Conservation (phyloP, 257 asterid genomes). For the Nyctanthes arbortristis region DNA sequence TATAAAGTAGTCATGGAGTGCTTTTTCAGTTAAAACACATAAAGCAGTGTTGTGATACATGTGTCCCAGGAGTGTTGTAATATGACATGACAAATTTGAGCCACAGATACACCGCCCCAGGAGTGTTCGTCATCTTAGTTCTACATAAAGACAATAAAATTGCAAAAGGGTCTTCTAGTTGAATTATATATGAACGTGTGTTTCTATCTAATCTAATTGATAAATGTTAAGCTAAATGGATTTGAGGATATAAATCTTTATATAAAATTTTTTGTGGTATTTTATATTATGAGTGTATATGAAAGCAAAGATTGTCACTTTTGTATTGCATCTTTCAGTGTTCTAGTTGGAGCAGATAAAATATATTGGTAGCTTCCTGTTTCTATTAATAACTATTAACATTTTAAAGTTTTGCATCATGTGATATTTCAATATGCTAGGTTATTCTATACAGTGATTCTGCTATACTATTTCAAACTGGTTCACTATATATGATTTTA, state of each 20-base stretch:
- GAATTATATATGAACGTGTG: background rate
- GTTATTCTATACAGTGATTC: background rate
- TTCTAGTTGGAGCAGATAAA: background rate
- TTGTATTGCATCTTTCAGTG: background rate
- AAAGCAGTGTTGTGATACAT: too few species aligned
- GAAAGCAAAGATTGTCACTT: background rate
- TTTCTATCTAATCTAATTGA: background rate
- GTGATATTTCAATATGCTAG: background rate
- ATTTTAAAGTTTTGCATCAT: background rate
- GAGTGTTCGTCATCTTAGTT: too few species aligned
- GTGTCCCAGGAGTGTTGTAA: too few species aligned
- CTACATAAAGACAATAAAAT: slow-evolving; percentile 10
- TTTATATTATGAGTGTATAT: background rate
- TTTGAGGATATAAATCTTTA: background rate
- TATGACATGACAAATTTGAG: too few species aligned
- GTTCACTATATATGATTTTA: background rate
- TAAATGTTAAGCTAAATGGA: background rate
- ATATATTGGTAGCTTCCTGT: background rate
- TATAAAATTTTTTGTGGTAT: background rate
- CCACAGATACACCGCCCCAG: too few species aligned
- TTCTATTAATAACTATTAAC: background rate
- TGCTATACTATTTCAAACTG: background rate
- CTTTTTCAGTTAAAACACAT: too few species aligned
- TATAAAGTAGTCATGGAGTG: too few species aligned
- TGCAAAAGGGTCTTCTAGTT: background rate